Evolutionary conservation across 2,329 filamentous ascomycete species (phyloP), one percentile per base, ranked within the genome.

Genomic region (Curvularia lunata): DNA sequence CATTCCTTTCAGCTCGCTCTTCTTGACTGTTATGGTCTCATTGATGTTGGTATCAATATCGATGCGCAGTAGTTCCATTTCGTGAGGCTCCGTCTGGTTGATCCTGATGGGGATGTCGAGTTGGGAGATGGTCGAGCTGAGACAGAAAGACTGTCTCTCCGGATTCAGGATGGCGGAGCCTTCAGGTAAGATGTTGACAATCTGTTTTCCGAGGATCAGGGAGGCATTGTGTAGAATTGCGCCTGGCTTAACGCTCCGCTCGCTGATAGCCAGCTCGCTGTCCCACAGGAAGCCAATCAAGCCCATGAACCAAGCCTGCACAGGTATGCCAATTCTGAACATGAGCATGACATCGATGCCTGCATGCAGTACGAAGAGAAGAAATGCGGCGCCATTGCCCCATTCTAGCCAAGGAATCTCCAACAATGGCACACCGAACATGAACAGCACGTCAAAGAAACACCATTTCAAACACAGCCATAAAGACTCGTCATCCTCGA

Each of bases 361-460:
- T 2, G 89, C 84, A 75, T 97, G 92, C 3, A 84, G 66, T 46
- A 90, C 76, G 71, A 95, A 96, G 21, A 93, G 79, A 30, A 85
- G 81, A 41, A 90, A 84, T 52, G 91, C 89, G 0, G 88, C 88
- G 34, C 86, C 84, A 70, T 91, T 90, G 42, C 91, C 91, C 81
- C 94, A 91, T 81, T 98, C 92, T 57, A 99, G 83, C 96, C 95
- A 99, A 57, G 95, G 95, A 84, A 99, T 97, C 75, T 91, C 87
- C 68, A 99, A 78, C 65, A 90, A 86, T 18, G 96, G 94, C 52
- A 99, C 80, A 7, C 91, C 91, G 75, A 96, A 97, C 62, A 98
- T 82, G 75, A 93, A 97, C 23, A 89, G 78, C 59, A 91, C 90
- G 79, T 99, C 95, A 62, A 99, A 86, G 56, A 88, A 83, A 62